Evolutionary conservation across 169 alveolate genomes (phyloP).

Genomic region (Theileria annulata): DNA sequence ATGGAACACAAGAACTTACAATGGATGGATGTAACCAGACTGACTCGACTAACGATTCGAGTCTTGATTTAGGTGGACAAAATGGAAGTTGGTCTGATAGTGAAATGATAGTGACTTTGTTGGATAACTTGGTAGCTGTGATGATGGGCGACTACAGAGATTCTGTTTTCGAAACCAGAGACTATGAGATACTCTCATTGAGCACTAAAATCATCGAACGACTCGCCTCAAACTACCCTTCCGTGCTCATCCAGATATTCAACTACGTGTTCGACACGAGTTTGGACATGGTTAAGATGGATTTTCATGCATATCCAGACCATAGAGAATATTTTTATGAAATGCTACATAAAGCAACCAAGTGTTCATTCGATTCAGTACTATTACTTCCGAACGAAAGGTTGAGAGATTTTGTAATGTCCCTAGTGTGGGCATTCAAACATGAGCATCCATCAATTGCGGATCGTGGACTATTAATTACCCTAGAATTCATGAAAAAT

Average conservation of each 20-base stretch:
- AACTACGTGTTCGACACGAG: conserved; percentile 84
- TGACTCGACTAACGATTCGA: background rate
- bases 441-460: conserved; percentile 91
- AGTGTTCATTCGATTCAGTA: conserved; percentile 78
- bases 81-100: conserved; percentile 6
- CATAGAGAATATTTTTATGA: conserved; percentile 87
- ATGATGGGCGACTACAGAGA: conserved; percentile 73
- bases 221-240: conserved; percentile 71
- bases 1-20: conserved; percentile 50
- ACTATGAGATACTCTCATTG: conserved; percentile 75
- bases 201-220: conserved; percentile 72
- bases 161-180: conserved; percentile 72
- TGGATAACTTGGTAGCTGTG: conserved; percentile 59
- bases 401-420: conserved; percentile 78
- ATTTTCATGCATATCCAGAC: conserved; percentile 89
- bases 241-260: conserved; percentile 82
- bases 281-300: conserved; percentile 86
- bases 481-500: conserved; percentile 72
- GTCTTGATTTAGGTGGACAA: background rate
- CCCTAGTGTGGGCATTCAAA: conserved; percentile 88
- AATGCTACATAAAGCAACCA: conserved; percentile 80
- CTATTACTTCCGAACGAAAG: conserved; percentile 81
- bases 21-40: conserved; percentile 56
- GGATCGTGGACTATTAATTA: conserved; percentile 85
- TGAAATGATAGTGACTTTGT: conserved; percentile 69